Evolutionary conservation across 139 green algal genomes (phyloP), one percentile per base, ranked within the genome.

Genomic region (Picochlorum costavermella): DNA sequence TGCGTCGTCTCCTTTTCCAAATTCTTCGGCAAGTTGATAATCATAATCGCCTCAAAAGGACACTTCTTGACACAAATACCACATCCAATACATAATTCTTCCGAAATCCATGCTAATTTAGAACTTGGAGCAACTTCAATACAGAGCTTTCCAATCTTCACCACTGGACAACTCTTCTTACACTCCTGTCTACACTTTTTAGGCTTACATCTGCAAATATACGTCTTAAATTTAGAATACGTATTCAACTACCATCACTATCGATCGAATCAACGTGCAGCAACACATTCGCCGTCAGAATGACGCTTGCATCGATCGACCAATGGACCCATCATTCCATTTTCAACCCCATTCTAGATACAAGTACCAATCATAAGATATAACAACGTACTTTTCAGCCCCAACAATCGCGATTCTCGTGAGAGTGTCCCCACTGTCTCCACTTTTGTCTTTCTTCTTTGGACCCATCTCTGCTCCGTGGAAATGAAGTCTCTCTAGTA

Each of bases 1-100:
- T 99, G 94, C 0, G 92, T 99, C 10, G 94, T 99, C 64, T 97
- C 82, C 70, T 86, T 89, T 64, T 90, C 92, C 70, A 99, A 67
- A 67, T 98, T 87, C 78, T 96, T 97, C 50, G 94, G 94, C 75
- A 99, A 76, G 77, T 99, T 99, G 84, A 99, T 98, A 78, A 99
- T 98, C 76, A 92, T 86, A 76, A 99, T 96, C 3, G 94, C 92
- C 36, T 99, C 94, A 71, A 98, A 98, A 17, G 94, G 94, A 74
- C 94, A 99, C 85, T 99, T 99, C 9, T 53, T 98, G 43, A 99
- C 94, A 68, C 94, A 99, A 68, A 99, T 98, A 81, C 94, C 94
- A 74, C 94, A 99, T 43, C 94, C 94, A 65, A 99, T 99, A 76
- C 94, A 99, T n/a, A 99, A 84, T 70, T 97, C 91, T 74, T 99